phyloP scores from a whole-genome alignment of 352 stramenopile species.

The Pythium insidiosum region DNA sequence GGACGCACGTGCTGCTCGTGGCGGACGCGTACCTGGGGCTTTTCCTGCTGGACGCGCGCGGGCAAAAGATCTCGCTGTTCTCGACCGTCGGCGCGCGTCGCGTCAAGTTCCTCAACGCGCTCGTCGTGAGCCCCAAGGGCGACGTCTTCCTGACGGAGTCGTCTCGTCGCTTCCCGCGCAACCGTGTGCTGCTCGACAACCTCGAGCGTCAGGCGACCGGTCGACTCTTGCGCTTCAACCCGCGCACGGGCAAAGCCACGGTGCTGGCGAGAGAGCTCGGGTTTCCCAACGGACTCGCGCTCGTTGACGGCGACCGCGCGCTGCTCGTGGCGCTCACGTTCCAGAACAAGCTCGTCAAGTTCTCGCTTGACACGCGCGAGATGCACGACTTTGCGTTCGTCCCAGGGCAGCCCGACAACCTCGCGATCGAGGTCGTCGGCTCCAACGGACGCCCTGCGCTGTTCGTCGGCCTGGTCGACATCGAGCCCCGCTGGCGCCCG shows the following conservation, averaged over 20 bases:
- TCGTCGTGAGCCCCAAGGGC: slow-evolving; percentile 30
- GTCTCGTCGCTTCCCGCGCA: slow-evolving; percentile 36
- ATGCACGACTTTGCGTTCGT: slow-evolving; percentile 55
- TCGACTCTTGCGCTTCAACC: slow-evolving; percentile 44
- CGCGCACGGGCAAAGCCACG: slow-evolving; percentile 11
- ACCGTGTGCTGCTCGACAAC: slow-evolving; percentile 33
- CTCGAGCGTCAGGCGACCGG: slow-evolving; percentile 36
- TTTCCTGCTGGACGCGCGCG: slow-evolving; percentile 41
- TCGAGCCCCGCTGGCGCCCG: slow-evolving; percentile 22
- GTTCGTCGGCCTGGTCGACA: slow-evolving; percentile 31
- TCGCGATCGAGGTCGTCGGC: slow-evolving; percentile 27
- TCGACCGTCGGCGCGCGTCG: slow-evolving; percentile 27
- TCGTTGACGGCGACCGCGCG: slow-evolving; percentile 25
- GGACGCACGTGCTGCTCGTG: slow-evolving; percentile 45
- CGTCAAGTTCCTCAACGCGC: slow-evolving; percentile 36
- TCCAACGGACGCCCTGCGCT: slow-evolving; percentile 20
- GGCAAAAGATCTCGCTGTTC: slow-evolving; percentile 45
- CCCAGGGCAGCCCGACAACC: slow-evolving; percentile 42
- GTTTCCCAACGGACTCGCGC: slow-evolving; percentile 39
- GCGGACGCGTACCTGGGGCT: slow-evolving; percentile 57
- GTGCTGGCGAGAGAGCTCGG: slow-evolving; percentile 24
- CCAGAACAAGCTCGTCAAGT: slow-evolving; percentile 54
- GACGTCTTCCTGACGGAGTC: slow-evolving; percentile 56
- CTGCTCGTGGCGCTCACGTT: slow-evolving; percentile 41
- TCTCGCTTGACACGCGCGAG: slow-evolving; percentile 26